Percentiles rank a stretch among this genome's conserved stretches.
Evolutionary conservation across 129 eudicot species (phyloP).

Genomic region (Solidago caesia): DNA sequence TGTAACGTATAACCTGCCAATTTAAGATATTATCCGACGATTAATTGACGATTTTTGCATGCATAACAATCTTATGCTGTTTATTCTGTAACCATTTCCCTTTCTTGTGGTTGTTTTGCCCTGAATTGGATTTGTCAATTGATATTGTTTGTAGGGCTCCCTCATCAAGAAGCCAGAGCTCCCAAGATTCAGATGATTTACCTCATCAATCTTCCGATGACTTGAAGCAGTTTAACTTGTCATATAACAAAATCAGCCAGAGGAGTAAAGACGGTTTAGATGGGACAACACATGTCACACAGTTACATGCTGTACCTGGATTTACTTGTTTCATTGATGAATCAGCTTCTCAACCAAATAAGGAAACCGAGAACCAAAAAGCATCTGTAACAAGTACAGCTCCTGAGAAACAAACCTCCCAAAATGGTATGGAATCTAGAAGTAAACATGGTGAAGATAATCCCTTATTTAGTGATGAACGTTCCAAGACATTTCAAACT

Average conservation of each 20-base stretch:
- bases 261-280: constrained; percentile 48
- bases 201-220: constrained; percentile 46
- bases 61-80: constrained; percentile 17
- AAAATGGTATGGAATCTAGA: constrained; percentile 33
- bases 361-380: constrained; percentile 34
- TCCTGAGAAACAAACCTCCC: constrained; percentile 32
- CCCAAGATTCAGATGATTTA: constrained; percentile 26
- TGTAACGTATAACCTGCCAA: not conserved
- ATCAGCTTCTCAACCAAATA: constrained; percentile 41
- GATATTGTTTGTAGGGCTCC: constrained; percentile 42
- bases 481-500: constrained; percentile 22
- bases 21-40: constrained; percentile 2
- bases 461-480: constrained; percentile 38
- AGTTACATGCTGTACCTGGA: constrained; percentile 69
- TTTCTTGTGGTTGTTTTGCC: not conserved
- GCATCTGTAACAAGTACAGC: constrained; percentile 18
- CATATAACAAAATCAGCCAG: constrained; percentile 61
- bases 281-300: constrained; percentile 65
- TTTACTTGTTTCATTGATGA: constrained; percentile 70
- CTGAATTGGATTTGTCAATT: not conserved
- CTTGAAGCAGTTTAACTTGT: constrained; percentile 61
- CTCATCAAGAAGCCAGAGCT: constrained; percentile 33
- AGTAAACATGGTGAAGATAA: constrained; percentile 37
- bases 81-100: constrained; percentile 1
- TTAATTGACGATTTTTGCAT: constrained; percentile 10